phyloP scores from a whole-genome alignment of 768 basidiomycete genomes.

The Cytidiella melzeri region DNA sequence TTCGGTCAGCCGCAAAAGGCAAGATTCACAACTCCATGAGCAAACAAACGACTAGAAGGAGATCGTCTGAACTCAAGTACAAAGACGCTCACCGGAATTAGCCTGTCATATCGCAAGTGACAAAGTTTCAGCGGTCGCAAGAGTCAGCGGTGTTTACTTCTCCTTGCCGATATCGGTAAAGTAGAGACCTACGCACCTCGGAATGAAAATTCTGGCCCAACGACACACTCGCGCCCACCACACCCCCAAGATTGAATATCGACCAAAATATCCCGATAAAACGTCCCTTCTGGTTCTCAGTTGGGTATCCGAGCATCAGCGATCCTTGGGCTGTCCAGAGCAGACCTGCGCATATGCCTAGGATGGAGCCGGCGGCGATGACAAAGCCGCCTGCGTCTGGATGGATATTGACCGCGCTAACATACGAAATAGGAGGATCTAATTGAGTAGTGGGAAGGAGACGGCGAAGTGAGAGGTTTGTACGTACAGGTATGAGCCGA shows the following conservation, averaged over 20 bases:
- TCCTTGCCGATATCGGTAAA: neutral
- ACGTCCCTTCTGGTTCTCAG: constrained; percentile 67
- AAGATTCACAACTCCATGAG: too few species aligned
- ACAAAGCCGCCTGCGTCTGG: constrained; percentile 54
- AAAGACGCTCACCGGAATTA: constrained; percentile 25
- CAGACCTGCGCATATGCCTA: constrained; percentile 69
- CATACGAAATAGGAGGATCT: neutral
- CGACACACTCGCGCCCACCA: constrained; percentile 72
- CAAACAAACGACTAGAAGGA: too few species aligned
- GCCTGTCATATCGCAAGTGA: constrained; percentile 14
- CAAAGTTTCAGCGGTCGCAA: too few species aligned
- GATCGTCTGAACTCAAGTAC: neutral
- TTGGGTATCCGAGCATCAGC: constrained; percentile 78
- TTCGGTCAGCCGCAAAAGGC: neutral
- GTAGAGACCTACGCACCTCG: constrained; percentile 32
- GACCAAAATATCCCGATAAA: constrained; percentile 80
- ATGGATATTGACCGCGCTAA: constrained; percentile 66
- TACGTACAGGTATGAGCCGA: constrained; percentile 64
- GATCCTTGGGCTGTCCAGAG: constrained; percentile 83
- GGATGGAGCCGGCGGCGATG: constrained; percentile 62
- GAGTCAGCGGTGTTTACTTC: too few species aligned
- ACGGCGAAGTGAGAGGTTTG: too few species aligned
- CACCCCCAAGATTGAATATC: constrained; percentile 77
- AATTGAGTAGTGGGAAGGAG: too few species aligned
- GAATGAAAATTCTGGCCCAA: constrained; percentile 66